Base-by-base conservation (phyloP, 2,329 filamentous ascomycete species). In the Leptographium procerum region DNA sequence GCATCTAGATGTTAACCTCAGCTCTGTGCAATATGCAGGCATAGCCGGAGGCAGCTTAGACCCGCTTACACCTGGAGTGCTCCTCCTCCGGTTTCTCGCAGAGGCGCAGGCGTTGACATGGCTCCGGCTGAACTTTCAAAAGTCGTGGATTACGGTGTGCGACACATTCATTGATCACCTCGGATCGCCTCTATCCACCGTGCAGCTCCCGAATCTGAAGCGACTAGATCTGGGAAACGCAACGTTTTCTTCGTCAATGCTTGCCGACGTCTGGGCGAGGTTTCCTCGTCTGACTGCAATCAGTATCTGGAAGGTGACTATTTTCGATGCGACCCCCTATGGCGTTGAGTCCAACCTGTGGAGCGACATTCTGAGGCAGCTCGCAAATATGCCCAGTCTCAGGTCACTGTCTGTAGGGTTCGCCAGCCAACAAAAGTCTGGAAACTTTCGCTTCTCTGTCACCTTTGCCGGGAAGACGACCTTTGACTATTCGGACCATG, bases 61-160 rank as follows among this genome's bases (percentile, higher is more conserved):
- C 26, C 19, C 19, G n/a, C n/a, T 45, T 19, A 71, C 10, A 63
- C 65, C 36, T 31, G 53, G 54, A 5, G 29, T 61, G 7, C 59
- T 45, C 16, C 61, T 61, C 43, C 63, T 56, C 13, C 62, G 62
- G 19, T 79, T 81, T 54, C 66, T 82, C 6, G 64, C 65, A 1
- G 66, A 66, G 31, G 66, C 72, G 1, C 60, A 67, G 4, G 77
- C 77, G 22, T 60, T 85, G 7, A 71, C 72, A 33, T 76, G 81
- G 63, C 69, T 85, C 6, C 75, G 82, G 3, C 65, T 84, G 50
- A 84, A 84, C 63, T 77, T 79, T 33, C 62, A 64, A 14, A 28
- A 50, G 7, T 19, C 24, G 16, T 13, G 6, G 10, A 4, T 4
- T 10, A 2, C 3, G 19, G 29, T 24, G 5, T 51, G 31, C n/a